Evolutionary conservation across 495 filamentous ascomycete genomes (phyloP), one percentile per base, ranked within the genome.

Genomic region (Talaromyces stipitatus): DNA sequence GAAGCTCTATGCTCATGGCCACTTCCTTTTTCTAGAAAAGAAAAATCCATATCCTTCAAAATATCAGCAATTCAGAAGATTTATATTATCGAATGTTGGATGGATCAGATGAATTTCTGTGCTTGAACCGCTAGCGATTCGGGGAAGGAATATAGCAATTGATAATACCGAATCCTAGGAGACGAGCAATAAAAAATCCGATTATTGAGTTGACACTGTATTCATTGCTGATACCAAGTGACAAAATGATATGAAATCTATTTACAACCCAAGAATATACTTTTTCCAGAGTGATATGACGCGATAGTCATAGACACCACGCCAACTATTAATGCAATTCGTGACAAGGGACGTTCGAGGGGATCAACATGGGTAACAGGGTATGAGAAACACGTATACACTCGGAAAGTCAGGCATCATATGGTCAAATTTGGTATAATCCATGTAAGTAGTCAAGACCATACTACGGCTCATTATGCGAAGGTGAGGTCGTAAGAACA

Each of bases 141-240:
- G n/a, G n/a, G 14, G 33, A 36, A 36, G 33, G 12, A 36, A 16
- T 1, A 16, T n/a, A n/a, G n/a, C n/a, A n/a, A n/a, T n/a, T n/a
- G n/a, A n/a, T n/a, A n/a, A n/a, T n/a, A n/a, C n/a, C n/a, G n/a
- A n/a, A n/a, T n/a, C n/a, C n/a, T n/a, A n/a, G n/a, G n/a, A n/a
- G n/a, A n/a, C n/a, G n/a, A n/a, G n/a, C n/a, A n/a, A n/a, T n/a
- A n/a, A n/a, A n/a, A n/a, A n/a, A n/a, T n/a, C n/a, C n/a, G n/a
- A n/a, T n/a, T n/a, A n/a, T n/a, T n/a, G n/a, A n/a, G n/a, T n/a
- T 55, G 54, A 55, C 54, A 55, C 36, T 55, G 54, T 55, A 54
- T 45, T 46, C 54, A 55, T 55, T 55, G 54, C 54, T 55, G 54
- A 55, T 43, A 45, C 36, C 23, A 45, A 46, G 33, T 43, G 38